Evolutionary conservation across 306 rosid species (phyloP), one percentile per base, ranked within the genome.

Genomic region (Vigna unguiculata): DNA sequence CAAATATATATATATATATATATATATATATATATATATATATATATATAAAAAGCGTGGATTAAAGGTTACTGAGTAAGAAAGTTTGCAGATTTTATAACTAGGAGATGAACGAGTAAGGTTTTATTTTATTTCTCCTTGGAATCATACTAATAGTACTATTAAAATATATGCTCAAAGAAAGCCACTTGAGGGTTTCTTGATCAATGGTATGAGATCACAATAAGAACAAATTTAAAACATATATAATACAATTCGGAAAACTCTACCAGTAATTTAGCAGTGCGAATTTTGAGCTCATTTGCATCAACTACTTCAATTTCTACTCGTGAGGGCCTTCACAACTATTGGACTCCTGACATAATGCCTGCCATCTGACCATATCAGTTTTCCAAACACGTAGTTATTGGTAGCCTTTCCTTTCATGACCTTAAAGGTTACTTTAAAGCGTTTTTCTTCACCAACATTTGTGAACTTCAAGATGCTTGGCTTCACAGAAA

Each of bases 301-400:
- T n/a, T n/a, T n/a, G n/a, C n/a, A n/a, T n/a, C 19, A n/a, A 65
- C 24, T n/a, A 16, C 71, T 25, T 78, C 9, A 71, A 52, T 75
- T 59, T 82, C 58, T 64, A 52, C 46, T 79, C 90, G 85, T 21
- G 69, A 75, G 60, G 8, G 81, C 86, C 72, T 85, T 86, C 57
- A 89, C 95, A 78, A 85, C 97, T 74, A 94, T 87, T 21, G 97
- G 95, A 80, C 96, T 92, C 80, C 73, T 77, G 30, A 94, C 98
- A 60, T 68, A 25, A 84, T 89, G 97, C 79, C 80, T 86, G 4
- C 93, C 88, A 81, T 94, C 98, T 71, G 95, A 86, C 97, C 98
- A 94, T 61, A 80, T 73, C 78, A 94, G 66, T 58, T 76, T 85
- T 49, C 98, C 97, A 80, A 89, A 94, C 40, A 80, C 92, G 57